These are phyloP conservation scores for Tylopilus balloui DNA, from an alignment of 768 basidiomycete genomes.

Conservation along the genomic window DNA sequence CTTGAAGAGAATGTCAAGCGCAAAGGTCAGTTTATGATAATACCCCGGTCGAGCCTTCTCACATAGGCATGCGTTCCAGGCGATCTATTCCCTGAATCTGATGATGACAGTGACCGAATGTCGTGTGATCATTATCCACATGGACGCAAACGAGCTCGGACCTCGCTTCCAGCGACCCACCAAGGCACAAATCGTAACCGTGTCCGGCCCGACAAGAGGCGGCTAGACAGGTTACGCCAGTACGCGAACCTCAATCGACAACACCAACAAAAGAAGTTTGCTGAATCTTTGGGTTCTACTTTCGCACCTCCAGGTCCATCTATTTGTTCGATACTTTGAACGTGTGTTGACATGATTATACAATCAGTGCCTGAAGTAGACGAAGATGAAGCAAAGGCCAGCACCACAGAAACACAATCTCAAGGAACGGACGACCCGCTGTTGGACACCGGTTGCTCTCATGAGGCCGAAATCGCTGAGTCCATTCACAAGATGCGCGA, in stretches of 20 bases:
- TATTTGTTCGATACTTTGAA: background rate
- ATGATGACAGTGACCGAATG: slow-evolving; percentile 25
- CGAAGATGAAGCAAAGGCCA: slow-evolving; percentile 8
- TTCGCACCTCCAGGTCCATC: slow-evolving; percentile 20
- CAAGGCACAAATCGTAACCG: slow-evolving; percentile 38
- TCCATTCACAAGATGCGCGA: slow-evolving; percentile 66
- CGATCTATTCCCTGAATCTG: slow-evolving; percentile 26
- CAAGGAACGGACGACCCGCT: background rate
- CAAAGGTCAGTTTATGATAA: slow-evolving; percentile 38
- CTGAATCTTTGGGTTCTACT: slow-evolving; percentile 34
- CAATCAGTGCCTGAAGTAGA: slow-evolving; percentile 10
- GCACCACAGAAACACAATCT: slow-evolving; percentile 4
- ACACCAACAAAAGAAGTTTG: slow-evolving; percentile 35
- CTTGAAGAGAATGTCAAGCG: slow-evolving; percentile 39
- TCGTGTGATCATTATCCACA: slow-evolving; percentile 28
- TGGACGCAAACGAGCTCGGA: slow-evolving; percentile 47
- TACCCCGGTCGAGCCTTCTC: background rate
- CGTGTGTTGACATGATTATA: slow-evolving; percentile 6
- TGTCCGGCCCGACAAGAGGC: slow-evolving; percentile 39
- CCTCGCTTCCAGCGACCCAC: slow-evolving; percentile 40
- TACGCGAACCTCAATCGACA: slow-evolving; percentile 37
- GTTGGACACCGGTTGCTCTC: slow-evolving; percentile 36
- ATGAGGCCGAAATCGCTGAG: slow-evolving; percentile 49
- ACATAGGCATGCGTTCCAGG: slow-evolving; percentile 12
- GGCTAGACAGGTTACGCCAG: slow-evolving; percentile 37